phyloP scores from a whole-genome alignment of 164 flowering plant genomes.

The Pachysandra terminalis region DNA sequence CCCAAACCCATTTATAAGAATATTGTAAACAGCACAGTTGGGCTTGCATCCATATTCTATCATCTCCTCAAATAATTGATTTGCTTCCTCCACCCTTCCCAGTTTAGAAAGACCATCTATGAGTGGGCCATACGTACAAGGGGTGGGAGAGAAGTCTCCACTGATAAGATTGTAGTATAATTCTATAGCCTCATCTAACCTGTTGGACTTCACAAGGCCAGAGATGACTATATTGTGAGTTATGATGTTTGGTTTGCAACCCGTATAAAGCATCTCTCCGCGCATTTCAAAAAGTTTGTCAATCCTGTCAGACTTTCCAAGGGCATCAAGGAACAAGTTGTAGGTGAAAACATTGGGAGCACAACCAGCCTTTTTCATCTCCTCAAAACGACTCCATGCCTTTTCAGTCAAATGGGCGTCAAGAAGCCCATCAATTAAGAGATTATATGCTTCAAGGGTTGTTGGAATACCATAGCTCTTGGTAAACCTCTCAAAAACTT shows the following conservation, averaged over 20 bases:
- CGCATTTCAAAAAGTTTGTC: slow-evolving; percentile 49
- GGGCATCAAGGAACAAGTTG: slow-evolving; percentile 64
- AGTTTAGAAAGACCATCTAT: slow-evolving; percentile 80
- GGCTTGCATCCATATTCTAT: slow-evolving; percentile 73
- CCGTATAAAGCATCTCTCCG: slow-evolving; percentile 61
- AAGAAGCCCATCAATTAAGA: slow-evolving; percentile 64
- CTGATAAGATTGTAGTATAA: slow-evolving; percentile 71
- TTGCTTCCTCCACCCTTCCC: slow-evolving; percentile 74
- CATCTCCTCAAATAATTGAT: slow-evolving; percentile 74
- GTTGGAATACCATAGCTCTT: slow-evolving; percentile 43
- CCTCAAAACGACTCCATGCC: slow-evolving; percentile 58
- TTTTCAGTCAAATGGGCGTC: slow-evolving; percentile 29
- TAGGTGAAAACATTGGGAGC: slow-evolving; percentile 62
- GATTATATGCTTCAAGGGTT: slow-evolving; percentile 46
- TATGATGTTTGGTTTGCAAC: slow-evolving; percentile 58
- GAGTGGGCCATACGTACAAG: slow-evolving; percentile 91
- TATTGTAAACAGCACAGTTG: slow-evolving; percentile 81
- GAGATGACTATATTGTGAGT: slow-evolving; percentile 79
- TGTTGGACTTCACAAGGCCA: slow-evolving; percentile 57
- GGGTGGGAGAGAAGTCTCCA: slow-evolving; percentile 74
- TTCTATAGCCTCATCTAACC: slow-evolving; percentile 62
- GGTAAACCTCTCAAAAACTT: slow-evolving; percentile 48
- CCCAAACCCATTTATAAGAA: slow-evolving; percentile 82
- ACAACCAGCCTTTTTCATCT: slow-evolving; percentile 63
- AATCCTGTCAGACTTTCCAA: slow-evolving; percentile 59